Conservation (phyloP, 179 eudicot species). For the Silene vulgaris region DNA sequence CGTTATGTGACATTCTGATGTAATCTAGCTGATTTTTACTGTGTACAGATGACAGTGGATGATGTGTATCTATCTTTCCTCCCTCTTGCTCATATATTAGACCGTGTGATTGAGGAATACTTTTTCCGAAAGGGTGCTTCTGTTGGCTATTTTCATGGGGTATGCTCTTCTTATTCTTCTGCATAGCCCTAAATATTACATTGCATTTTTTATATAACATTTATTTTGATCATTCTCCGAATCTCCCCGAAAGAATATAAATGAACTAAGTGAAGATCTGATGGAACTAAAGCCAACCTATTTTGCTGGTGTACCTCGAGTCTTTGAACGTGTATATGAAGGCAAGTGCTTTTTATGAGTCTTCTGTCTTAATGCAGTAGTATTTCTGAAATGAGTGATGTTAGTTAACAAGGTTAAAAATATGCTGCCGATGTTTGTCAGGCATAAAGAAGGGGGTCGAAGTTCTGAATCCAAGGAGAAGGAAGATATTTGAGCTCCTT, state of each 20-base stretch:
- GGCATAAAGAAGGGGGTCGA: constrained; percentile 72
- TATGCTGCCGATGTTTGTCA: constrained; percentile 25
- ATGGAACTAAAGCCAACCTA: constrained; percentile 87
- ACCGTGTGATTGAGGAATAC: constrained; percentile 84
- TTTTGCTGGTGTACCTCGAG: constrained; percentile 94
- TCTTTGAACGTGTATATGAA: constrained; percentile 76
- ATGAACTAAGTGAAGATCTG: constrained; percentile 69
- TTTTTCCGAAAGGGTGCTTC: constrained; percentile 93
- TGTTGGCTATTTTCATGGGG: constrained; percentile 98
- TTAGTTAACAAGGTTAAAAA: not conserved
- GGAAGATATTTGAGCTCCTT: constrained; percentile 63
- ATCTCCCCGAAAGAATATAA: constrained; percentile 48
- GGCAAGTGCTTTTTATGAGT: constrained; percentile 35
- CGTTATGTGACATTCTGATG: not conserved
- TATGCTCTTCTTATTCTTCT: constrained; percentile 27
- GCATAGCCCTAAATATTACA: not conserved
- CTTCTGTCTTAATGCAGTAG: not conserved
- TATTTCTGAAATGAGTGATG: not conserved
- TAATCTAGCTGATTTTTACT: constrained; percentile 15
- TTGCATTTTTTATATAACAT: not conserved
- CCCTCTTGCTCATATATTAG: constrained; percentile 93
- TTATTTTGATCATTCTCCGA: not conserved
- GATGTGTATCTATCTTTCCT: constrained; percentile 88
- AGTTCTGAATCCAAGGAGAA: constrained; percentile 72
- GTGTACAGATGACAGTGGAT: constrained; percentile 69